phyloP scores from a whole-genome alignment of 805 yeast genomes.

The Metschnikowia cerradonensis region DNA sequence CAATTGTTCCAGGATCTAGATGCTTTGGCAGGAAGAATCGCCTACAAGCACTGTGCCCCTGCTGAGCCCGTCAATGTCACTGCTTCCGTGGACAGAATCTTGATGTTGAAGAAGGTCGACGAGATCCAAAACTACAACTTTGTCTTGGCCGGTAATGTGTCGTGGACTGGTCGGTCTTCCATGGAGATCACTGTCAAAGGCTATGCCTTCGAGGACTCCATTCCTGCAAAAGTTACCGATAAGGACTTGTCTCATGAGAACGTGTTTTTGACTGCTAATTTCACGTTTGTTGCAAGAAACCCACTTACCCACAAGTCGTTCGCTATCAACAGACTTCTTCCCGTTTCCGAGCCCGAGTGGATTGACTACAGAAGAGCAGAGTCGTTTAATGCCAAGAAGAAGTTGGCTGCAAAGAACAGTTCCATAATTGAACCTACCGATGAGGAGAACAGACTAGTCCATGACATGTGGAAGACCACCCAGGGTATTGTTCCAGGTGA shows the following conservation, averaged over 20 bases:
- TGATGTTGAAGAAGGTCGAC: constrained; percentile 79
- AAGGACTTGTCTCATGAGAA: constrained; percentile 58
- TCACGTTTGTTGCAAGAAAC: constrained; percentile 93
- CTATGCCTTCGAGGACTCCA: constrained; percentile 58
- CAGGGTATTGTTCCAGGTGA: constrained; percentile 11
- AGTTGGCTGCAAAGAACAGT: constrained; percentile 64
- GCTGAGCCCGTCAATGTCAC: constrained; percentile 95
- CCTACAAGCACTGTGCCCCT: constrained; percentile 89
- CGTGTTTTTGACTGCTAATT: constrained; percentile 81
- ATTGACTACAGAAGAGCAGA: constrained; percentile 84
- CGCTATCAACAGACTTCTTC: constrained; percentile 77
- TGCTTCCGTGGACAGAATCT: constrained; percentile 89
- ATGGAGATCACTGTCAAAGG: constrained; percentile 95
- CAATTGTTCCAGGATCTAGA: constrained; percentile 93
- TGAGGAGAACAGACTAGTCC: constrained; percentile 70
- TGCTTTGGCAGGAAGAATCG: constrained; percentile 90
- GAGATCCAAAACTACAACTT: constrained; percentile 72
- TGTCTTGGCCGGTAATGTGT: constrained; percentile 82
- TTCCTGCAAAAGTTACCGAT: constrained; percentile 53
- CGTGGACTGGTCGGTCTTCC: constrained; percentile 92
- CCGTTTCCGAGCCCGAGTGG: constrained; percentile 74
- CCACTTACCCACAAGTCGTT: constrained; percentile 89
- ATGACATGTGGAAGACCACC: constrained; percentile 61
- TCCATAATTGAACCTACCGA: constrained; percentile 60
- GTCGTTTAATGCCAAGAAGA: constrained; percentile 82